These are phyloP conservation scores for Hansenula sp. DNA, from an alignment of 1,139 yeast genomes.

Conservation along the genomic window DNA sequence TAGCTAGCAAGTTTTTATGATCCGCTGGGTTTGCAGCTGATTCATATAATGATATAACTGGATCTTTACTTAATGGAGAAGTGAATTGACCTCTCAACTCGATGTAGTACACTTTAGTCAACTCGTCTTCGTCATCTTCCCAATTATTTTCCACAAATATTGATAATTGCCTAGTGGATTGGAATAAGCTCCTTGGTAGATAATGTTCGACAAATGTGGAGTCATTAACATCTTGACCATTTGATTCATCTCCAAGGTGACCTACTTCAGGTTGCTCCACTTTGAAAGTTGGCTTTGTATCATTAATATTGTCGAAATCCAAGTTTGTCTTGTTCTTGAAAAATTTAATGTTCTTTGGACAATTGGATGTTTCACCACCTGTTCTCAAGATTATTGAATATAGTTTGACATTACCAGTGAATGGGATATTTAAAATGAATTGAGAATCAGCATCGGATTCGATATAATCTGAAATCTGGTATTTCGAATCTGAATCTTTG, in stretches of 20 bases:
- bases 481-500: slow-evolving; percentile 40
- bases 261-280: slow-evolving; percentile 67
- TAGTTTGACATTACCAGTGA: slow-evolving; percentile 70
- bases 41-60: slow-evolving; percentile 76
- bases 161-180: slow-evolving; percentile 66
- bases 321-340: slow-evolving; percentile 67
- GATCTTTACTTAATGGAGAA: slow-evolving; percentile 52
- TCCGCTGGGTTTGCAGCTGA: slow-evolving; percentile 92
- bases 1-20: slow-evolving; percentile 50
- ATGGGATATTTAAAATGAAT: slow-evolving; percentile 72
- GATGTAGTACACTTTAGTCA: slow-evolving; percentile 58
- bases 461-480: slow-evolving; percentile 39
- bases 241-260: slow-evolving; percentile 31
- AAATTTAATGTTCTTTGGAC: slow-evolving; percentile 68
- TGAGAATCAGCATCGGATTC: slow-evolving; percentile 84
- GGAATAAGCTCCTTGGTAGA: slow-evolving; percentile 70
- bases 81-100: slow-evolving; percentile 83
- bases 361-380: slow-evolving; percentile 49
- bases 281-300: slow-evolving; percentile 46
- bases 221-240: slow-evolving; percentile 35
- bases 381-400: slow-evolving; percentile 72
- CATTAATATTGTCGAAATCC: slow-evolving; percentile 65
- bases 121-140: slow-evolving; percentile 54
- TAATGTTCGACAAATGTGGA: slow-evolving; percentile 76
- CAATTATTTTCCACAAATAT: slow-evolving; percentile 65